Evolutionary conservation across 73 alveolate species (phyloP), one percentile per base, ranked within the genome.

Genomic region (Paramecium biaurelia): DNA sequence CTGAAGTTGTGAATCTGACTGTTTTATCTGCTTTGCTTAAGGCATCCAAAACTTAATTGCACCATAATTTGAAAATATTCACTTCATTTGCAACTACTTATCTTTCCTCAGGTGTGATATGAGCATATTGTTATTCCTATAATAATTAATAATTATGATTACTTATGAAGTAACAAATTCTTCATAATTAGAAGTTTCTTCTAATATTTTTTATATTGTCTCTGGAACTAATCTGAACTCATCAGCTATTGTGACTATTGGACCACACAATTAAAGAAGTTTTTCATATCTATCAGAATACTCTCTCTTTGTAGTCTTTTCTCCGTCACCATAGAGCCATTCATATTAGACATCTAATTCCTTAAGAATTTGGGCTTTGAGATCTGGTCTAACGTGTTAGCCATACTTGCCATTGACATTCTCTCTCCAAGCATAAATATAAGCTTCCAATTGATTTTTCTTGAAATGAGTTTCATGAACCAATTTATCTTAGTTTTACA

Each of bases 321-420:
- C 85, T 23, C 99, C 99, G 3, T 95, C 97, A 35, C 92, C 96
- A 86, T 96, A 96, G 34, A 96, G 93, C 98, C 99, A 96, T 24
- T 89, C 74, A 24, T 95, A 97, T 18, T 94, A 87, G 2, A 76
- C 76, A 26, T 93, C 89, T 18, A 94, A 92, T 18, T 32, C 28
- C 32, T 59, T 86, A n/a, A 95, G 58, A 70, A 86, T 57, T 18
- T 89, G 23, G 7, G 24, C 76, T 18, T 23, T 56, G 30, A 37
- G 49, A 8, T 89, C 94, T n/a, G 92, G 92, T 11, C 63, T 56
- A 47, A 86, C 26, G 57, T 49, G 89, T 23, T 47, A 87, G 14
- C 70, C 74, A 57, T 84, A 93, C n/a, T 57, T 57, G 21, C 96
- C 93, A 89, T 94, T 92, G 5, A 96, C 57, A 53, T 53, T 74